Evolutionary conservation across 805 yeast genomes (phyloP), one percentile per base, ranked within the genome.

Genomic region (Candida alai): DNA sequence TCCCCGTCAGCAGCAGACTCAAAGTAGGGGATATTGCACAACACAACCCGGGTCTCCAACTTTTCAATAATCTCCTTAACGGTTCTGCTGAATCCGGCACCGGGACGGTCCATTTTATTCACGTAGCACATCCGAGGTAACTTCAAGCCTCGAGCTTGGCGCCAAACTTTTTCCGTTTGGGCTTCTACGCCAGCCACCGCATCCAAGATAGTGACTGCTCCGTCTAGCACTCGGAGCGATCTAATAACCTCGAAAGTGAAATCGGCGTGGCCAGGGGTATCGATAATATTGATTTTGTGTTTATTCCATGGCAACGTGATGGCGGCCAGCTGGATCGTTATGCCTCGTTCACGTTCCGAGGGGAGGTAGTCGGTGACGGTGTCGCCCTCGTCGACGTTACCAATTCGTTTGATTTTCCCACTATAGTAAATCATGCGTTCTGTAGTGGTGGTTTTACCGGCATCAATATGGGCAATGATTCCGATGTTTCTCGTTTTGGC

Each of bases 181-280:
- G 97, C 93, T 55, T 93, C 98, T 1, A 93, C 98, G 9, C 98
- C 98, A 2, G 96, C 97, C 6, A 90, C 97, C 1, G 85, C 95
- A 62, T 93, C 98, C 34, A 93, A 60, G 7, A 93, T 84, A 0
- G 95, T 83, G 6, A 93, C 94, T 1, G 90, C 94, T 3, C 97
- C 97, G 61, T 93, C 98, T 7, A 93, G 63, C 2, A 93, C 97
- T 42, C 96, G 72, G 37, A 93, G 68, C 0, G 97, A 81, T 36
- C 97, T 65, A 2, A 78, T 84, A 4, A 93, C 98, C 58, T 93
- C 98, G 56, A 89, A 93, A 0, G 94, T 84, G 56, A 93, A 93
- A 60, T 93, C 98, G 0, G 96, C 97, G 59, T 93, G 98, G 0
- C 98, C 98, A 0, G 98, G 98, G 0, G 98, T 93, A 56, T 93